Base-by-base conservation (phyloP, 2,329 filamentous ascomycete genomes). In the Cladorrhinum sp. region DNA sequence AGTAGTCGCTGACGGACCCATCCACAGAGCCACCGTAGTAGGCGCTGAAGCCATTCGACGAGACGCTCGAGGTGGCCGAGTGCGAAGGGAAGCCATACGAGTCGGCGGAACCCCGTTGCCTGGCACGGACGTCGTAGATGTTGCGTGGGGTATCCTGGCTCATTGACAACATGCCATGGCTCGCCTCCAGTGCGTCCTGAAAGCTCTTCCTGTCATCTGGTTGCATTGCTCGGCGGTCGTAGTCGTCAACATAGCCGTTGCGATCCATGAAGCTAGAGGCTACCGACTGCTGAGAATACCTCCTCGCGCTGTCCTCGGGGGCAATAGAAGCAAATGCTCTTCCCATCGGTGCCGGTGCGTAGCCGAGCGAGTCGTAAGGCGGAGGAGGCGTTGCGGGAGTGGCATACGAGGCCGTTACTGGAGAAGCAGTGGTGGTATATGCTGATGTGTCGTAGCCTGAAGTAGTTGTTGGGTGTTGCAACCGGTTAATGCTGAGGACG, bases 131-230 rank as follows among this genome's bases (percentile, higher is more conserved):
- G 63, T 89, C 91, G 72, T 96, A 96, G 69, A 96, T 91, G 73
- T 94, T 95, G 64, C 93, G 83, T 12, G 93, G 92, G 1, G 92
- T 96, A 69, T 97, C 92, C 77, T 97, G 92, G 82, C 91, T 96
- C 84, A 98, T 90, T 39, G 92, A 92, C 24, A 97, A 84, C 91
- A 98, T 97, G 68, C 92, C 92, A 64, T 95, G 90, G 73, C 92
- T 93, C 23, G 93, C 93, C 74, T 97, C 94, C 60, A 98, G 86
- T 26, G 92, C 91, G 72, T 97, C 94, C 20, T 73, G 80, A 56
- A 84, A 76, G 66, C 77, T 79, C 74, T 86, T 83, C 76, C 83
- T 82, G 65, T 72, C 69, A 74, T 70, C 71, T 57, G 67, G 65
- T 54, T 60, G 63, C 49, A 62, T 46, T 61, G 61, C 62, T 66